Evolutionary conservation across 176 grass and related monocot genomes (phyloP).

Genomic region (Puya raimondii): DNA sequence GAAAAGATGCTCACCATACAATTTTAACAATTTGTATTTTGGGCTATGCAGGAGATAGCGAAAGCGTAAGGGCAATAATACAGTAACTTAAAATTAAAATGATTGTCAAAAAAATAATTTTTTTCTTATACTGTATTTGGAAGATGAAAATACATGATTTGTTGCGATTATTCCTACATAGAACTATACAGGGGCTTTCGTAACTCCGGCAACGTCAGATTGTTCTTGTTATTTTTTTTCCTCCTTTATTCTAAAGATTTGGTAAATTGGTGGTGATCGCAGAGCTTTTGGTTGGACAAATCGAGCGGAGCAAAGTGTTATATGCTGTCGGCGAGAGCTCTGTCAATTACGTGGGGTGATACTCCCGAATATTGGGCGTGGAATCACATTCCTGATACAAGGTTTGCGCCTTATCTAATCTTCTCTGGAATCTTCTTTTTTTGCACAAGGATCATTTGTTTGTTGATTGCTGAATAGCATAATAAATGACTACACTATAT

Average conservation of each 20-base stretch:
- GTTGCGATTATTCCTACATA: too few relatives aligned
- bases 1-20: too few relatives aligned
- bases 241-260: not conserved
- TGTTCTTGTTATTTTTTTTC: not conserved
- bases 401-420: conserved; percentile 10
- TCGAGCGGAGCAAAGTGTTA: conserved; percentile 41
- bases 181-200: too few relatives aligned
- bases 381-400: conserved; percentile 37
- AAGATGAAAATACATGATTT: too few relatives aligned
- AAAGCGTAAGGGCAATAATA: too few relatives aligned
- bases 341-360: conserved; percentile 24
- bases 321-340: conserved; percentile 40
- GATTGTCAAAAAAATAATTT: too few relatives aligned
- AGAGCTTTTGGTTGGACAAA: conserved; percentile 48
- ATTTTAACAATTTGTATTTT: too few relatives aligned
- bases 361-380: conserved; percentile 44
- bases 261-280: not conserved
- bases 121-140: too few relatives aligned
- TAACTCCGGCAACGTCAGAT: too few relatives aligned
- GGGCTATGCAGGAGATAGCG: too few relatives aligned
- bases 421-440: too few relatives aligned
- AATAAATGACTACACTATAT: not conserved
- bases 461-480: not conserved
- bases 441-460: not conserved
- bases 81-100: too few relatives aligned